phyloP scores from a whole-genome alignment of 2,329 filamentous ascomycete species.

The Phaeomoniella chlamydospora region DNA sequence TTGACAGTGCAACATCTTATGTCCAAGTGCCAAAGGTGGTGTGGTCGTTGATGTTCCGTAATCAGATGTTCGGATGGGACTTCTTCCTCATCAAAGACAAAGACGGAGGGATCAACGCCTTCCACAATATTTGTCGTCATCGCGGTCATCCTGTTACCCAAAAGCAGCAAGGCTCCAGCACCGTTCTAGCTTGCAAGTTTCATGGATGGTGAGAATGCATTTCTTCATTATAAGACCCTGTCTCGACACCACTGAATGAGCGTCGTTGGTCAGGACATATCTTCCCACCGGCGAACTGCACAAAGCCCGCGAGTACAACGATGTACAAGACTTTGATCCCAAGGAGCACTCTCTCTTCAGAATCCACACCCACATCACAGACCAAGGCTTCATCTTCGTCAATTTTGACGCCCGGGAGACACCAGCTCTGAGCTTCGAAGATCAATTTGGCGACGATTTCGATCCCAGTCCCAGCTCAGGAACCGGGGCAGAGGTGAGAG shows the following conservation, averaged over 20 bases:
- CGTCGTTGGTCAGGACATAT: slow-evolving; percentile 51
- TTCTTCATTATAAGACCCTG: too few relatives aligned
- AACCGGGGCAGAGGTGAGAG: slow-evolving; percentile 6
- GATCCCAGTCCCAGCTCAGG: slow-evolving; percentile 16
- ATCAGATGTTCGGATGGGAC: neutral
- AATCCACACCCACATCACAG: slow-evolving; percentile 9
- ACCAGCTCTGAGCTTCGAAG: slow-evolving; percentile 35
- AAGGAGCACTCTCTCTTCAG: slow-evolving; percentile 39
- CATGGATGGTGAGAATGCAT: slow-evolving; percentile 21
- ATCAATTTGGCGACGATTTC: slow-evolving; percentile 36
- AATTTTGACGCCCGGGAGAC: slow-evolving; percentile 35
- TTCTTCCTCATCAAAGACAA: slow-evolving; percentile 37
- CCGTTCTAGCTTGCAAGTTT: slow-evolving; percentile 42
- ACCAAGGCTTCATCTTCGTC: slow-evolving; percentile 37
- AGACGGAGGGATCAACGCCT: slow-evolving; percentile 38
- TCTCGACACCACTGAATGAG: too few relatives aligned
- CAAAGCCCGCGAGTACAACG: slow-evolving; percentile 44
- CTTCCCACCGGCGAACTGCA: slow-evolving; percentile 41
- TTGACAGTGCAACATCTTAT: neutral
- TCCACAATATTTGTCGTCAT: slow-evolving; percentile 49
- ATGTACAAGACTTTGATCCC: slow-evolving; percentile 44
- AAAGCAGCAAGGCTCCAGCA: slow-evolving; percentile 32
- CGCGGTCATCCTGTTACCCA: slow-evolving; percentile 43
- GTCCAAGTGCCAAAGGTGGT: neutral
- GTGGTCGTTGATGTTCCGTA: neutral